Evolutionary conservation across 2,329 filamentous ascomycete species (phyloP), one percentile per base, ranked within the genome.

Genomic region (Sordariomycetes sp.): DNA sequence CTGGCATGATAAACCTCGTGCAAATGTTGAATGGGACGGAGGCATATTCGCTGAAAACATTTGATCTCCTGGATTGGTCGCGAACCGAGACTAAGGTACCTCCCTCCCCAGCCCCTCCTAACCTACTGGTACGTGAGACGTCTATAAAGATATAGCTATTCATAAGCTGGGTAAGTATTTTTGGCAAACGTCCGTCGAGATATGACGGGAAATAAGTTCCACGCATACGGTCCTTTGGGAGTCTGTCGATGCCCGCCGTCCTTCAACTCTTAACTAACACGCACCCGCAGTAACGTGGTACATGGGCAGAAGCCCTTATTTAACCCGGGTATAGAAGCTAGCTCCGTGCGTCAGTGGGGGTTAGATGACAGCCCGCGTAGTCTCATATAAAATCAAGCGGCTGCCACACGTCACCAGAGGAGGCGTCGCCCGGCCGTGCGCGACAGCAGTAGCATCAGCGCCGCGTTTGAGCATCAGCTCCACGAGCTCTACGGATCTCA

Each of bases 11-110:
- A 61, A 65, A 66, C 63, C 10, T 58, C 59, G 0, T 61, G 62
- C 15, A 65, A 62, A n/a, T 34, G 63, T 10, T 58, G 64, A 1
- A 64, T 6, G 64, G 63, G 0, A 57, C 65, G 1, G 65, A 66
- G 10, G 65, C 62, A 0, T 66, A 65, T 15, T 63, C 61, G 0
- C 60, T 66, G 12, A 63, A 64, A 4, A 60, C 59, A 0, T 36
- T 66, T 55, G 68, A 64, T 3, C 62, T 65, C 10, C 59, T 67
- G 35, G 65, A 64, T 0, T 69, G 67, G 67, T 58, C 53, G 1
- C 57, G 58, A 28, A 54, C 64, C 8, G 65, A 69, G 54, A 64
- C 62, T 6, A 54, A 64, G 13, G 62, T n/a, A n/a, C n/a, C n/a
- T n/a, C n/a, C n/a, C n/a, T n/a, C n/a, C n/a, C n/a, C n/a, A n/a